Evolutionary conservation across 306 rosid species (phyloP), one percentile per base, ranked within the genome.

Genomic region (Echinosophora koreensis): DNA sequence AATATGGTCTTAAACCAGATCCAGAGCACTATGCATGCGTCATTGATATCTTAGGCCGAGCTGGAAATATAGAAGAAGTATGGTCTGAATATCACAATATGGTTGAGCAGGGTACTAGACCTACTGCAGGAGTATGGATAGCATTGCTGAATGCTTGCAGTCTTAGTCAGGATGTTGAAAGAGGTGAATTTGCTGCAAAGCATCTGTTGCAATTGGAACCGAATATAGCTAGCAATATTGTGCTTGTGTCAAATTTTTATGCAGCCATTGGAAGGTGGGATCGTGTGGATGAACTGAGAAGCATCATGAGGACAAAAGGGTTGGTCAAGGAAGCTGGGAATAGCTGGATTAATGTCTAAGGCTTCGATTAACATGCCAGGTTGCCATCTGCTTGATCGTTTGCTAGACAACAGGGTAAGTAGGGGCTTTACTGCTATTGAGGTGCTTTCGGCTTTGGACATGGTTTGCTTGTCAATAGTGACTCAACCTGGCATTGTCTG

Each of bases 221-320:
- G 18, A 44, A 72, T 70, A 84, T 88, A 74, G 77, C 91, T 18
- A 86, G 85, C 68, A 82, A 68, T 72, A 14, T 80, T 56, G 87
- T 88, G 34, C 84, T 90, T 69, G 35, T 81, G 42, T 90, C 92
- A 10, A 90, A 90, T 44, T 90, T 77, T 77, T 91, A 86, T 79
- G 89, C 97, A 9, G 83, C 89, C 51, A 71, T 74, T 84, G 92
- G 84, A 66, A 89, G 79, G 84, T 88, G 93, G 91, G 87, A 86
- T 69, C 69, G 72, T 57, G 94, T 85, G 17, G 92, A 84, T 51
- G 82, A 89, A 50, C 11, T 89, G 70, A 85, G 94, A 82, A 76
- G 84, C 35, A 52, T 63, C 39, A 87, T 87, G 89, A 78, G 72
- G 61, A 69, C 63, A 54, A 87, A 87, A 74, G 88, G 92, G 39